Evolutionary conservation across 768 basidiomycete species (phyloP).

Genomic region (Boletus edulis): DNA sequence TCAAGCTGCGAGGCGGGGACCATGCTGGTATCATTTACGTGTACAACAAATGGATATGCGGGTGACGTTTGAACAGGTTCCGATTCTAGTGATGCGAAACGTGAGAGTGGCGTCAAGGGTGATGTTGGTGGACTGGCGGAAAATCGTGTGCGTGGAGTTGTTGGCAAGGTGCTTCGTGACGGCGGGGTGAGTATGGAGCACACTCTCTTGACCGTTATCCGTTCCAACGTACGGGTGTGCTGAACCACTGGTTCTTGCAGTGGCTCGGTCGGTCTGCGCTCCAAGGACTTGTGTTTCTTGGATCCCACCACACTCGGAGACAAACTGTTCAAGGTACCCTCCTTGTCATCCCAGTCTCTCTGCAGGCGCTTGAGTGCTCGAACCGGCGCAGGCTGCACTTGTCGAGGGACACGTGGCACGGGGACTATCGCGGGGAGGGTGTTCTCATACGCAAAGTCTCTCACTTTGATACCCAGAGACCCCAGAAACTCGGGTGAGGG

Average conservation of each 20-base stretch:
- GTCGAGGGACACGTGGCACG: conserved; percentile 45
- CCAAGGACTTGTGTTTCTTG: conserved; percentile 29
- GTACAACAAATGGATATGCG: conserved; percentile 28
- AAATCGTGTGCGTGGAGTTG: conserved; percentile 5
- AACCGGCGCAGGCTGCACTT: conserved; percentile 42
- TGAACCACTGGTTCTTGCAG: conserved; percentile 21
- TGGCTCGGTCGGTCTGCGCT: conserved; percentile 36
- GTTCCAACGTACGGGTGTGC: conserved; percentile 18
- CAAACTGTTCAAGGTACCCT: conserved; percentile 10
- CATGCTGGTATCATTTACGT: conserved; percentile 30
- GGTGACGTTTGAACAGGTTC: conserved; percentile 50
- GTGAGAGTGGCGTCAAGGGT: conserved; percentile 30
- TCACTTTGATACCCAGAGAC: conserved; percentile 40
- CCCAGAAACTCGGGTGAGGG: conserved; percentile 32
- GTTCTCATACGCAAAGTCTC: conserved; percentile 70
- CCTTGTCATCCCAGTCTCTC: conserved; percentile 33
- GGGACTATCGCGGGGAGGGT: conserved; percentile 59
- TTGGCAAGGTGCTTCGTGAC: conserved; percentile 4
- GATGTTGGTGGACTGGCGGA: conserved; percentile 24
- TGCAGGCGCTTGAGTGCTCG: conserved; percentile 37
- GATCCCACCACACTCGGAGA: neutral
- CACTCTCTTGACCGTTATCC: conserved; percentile 15
- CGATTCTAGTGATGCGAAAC: conserved; percentile 41
- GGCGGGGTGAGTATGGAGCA: conserved; percentile 11
- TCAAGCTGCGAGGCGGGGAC: conserved; percentile 39